phyloP scores from a whole-genome alignment of 306 rosid species.

The Cajanus cajan region DNA sequence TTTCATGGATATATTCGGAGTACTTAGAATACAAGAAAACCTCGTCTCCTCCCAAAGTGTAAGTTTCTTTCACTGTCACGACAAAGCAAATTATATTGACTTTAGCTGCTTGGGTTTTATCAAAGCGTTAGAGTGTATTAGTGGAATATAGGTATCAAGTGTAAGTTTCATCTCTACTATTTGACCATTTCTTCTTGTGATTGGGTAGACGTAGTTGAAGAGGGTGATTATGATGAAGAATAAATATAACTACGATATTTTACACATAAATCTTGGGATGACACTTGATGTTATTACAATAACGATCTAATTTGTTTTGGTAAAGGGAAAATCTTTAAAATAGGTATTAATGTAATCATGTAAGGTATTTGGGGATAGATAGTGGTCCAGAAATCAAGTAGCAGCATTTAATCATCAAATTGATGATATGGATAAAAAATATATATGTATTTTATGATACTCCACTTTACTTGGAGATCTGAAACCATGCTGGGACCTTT shows the following conservation, averaged over 20 bases:
- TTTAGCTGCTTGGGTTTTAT: constrained; percentile 10
- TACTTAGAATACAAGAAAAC: constrained; percentile 77
- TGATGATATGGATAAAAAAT: too few relatives aligned
- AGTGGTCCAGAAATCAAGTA: background rate
- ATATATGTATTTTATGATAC: background rate
- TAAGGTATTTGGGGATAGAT: background rate
- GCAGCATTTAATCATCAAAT: background rate
- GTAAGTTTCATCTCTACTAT: constrained; percentile 20
- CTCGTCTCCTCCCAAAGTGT: constrained; percentile 74
- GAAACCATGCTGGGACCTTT: background rate
- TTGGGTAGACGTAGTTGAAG: constrained; percentile 9
- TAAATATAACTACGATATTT: background rate
- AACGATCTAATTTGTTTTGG: constrained; percentile 8
- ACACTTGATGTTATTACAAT: background rate
- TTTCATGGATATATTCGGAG: constrained; percentile 93
- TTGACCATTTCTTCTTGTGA: constrained; percentile 19
- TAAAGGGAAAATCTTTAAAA: background rate
- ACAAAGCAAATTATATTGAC: constrained; percentile 4
- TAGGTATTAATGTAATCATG: background rate
- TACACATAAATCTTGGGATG: constrained; percentile 16
- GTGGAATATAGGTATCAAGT: background rate
- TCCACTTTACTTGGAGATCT: background rate
- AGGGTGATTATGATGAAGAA: constrained; percentile 10
- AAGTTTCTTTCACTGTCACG: constrained; percentile 39
- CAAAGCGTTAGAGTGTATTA: background rate